These are phyloP conservation scores for Pseudocercospora crystallina DNA, from an alignment of 2,329 filamentous ascomycete genomes.

Conservation along the genomic window DNA sequence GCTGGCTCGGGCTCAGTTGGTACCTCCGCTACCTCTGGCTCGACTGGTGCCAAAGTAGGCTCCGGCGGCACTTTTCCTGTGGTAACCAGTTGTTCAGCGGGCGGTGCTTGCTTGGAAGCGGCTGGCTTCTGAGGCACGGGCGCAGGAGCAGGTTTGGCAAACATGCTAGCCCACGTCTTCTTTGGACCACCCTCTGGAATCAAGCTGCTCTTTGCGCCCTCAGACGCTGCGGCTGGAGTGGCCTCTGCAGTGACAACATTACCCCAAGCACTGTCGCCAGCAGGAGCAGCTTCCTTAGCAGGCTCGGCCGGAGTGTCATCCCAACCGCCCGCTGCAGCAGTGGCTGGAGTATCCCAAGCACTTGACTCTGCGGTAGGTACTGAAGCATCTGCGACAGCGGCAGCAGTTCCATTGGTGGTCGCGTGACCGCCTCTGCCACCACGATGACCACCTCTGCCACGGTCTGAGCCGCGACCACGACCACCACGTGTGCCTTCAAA, in stretches of 20 bases:
- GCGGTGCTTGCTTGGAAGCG: conserved; percentile 22
- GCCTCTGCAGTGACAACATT: conserved; percentile 33
- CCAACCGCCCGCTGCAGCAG: conserved; percentile 29
- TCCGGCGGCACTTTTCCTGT: conserved; percentile 29
- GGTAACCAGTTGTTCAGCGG: conserved; percentile 34
- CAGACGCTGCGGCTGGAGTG: conserved; percentile 33
- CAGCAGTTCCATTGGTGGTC: conserved; percentile 61
- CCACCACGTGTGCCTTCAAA: conserved; percentile 58
- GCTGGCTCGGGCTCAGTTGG: conserved; percentile 15
- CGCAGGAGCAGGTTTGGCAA: conserved; percentile 48
- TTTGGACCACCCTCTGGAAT: conserved; percentile 41
- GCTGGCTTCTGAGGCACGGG: conserved; percentile 42
- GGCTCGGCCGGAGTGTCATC: conserved; percentile 22
- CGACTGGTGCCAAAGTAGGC: conserved; percentile 6
- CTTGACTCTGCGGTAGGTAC: conserved; percentile 69
- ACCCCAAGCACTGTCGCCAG: conserved; percentile 45
- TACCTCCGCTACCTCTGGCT: conserved; percentile 20
- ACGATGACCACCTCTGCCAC: conserved; percentile 51
- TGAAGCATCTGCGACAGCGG: conserved; percentile 54
- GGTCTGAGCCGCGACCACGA: conserved; percentile 63
- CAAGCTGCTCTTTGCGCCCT: conserved; percentile 36
- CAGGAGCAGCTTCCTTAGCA: conserved; percentile 20
- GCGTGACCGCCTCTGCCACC: conserved; percentile 63
- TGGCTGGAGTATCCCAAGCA: conserved; percentile 57
- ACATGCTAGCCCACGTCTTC: conserved; percentile 58